Evolutionary conservation across 2,329 filamentous ascomycete genomes (phyloP).

Genomic region (Beauveria scarabaeidicola): DNA sequence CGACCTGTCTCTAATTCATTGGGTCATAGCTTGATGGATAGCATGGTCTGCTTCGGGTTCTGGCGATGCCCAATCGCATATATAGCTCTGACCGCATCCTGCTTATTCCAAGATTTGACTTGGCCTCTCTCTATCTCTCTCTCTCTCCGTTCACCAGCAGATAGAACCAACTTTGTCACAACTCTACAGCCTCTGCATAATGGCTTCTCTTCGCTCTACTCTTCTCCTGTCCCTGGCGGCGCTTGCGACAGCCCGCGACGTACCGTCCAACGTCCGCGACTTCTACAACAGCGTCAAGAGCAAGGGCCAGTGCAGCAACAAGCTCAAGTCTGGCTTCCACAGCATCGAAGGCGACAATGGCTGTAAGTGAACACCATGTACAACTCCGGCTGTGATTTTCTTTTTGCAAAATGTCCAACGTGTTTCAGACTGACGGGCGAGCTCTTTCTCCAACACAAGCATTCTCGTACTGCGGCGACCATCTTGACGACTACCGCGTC

Average conservation of each 20-base stretch:
- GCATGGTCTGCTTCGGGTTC: too few relatives aligned
- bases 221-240: slow-evolving; percentile 18
- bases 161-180: neutral
- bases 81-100: too few relatives aligned
- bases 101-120: too few relatives aligned
- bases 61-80: too few relatives aligned
- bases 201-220: slow-evolving; percentile 15
- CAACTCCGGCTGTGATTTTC: too few relatives aligned
- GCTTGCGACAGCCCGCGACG: slow-evolving; percentile 21
- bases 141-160: neutral
- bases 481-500: slow-evolving; percentile 29
- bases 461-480: slow-evolving; percentile 37
- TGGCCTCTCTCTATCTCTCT: too few relatives aligned
- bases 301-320: slow-evolving; percentile 29
- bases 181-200: neutral
- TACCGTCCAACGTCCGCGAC: slow-evolving; percentile 32
- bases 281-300: slow-evolving; percentile 33
- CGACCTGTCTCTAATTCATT: too few relatives aligned
- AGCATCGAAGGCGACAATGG: slow-evolving; percentile 28
- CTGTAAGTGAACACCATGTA: slow-evolving; percentile 20
- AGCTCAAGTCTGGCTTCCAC: slow-evolving; percentile 32
- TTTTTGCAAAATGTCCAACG: too few relatives aligned
- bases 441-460: too few relatives aligned
- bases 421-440: neutral
- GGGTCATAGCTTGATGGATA: too few relatives aligned